These are phyloP conservation scores for Penium margaritaceum DNA, from an alignment of 139 green algal species.

Conservation along the genomic window DNA sequence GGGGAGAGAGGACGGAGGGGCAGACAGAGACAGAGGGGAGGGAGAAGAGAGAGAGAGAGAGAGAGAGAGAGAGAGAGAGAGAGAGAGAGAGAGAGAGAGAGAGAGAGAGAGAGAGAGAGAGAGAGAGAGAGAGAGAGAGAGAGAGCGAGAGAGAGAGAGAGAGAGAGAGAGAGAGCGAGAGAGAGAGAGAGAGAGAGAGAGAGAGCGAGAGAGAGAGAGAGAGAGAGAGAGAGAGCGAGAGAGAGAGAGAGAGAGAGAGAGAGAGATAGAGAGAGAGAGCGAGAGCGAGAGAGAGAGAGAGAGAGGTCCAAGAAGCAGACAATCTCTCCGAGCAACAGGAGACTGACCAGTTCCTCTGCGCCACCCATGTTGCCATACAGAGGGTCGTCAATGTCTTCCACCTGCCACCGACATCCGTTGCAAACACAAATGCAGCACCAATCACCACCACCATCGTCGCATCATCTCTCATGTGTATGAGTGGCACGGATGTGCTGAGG, in stretches of 20 bases:
- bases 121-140: neutral
- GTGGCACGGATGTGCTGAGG: too few species aligned
- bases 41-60: neutral
- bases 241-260: neutral
- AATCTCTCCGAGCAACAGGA: too few species aligned
- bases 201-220: too few species aligned
- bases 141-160: neutral
- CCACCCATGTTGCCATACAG: slow-evolving; percentile 72
- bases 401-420: too few species aligned
- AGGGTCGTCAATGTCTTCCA: slow-evolving; percentile 68
- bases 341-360: slow-evolving; percentile 55
- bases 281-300: neutral
- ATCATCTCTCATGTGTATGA: too few species aligned
- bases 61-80: neutral
- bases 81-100: neutral
- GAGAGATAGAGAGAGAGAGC: neutral
- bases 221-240: neutral
- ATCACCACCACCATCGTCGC: too few species aligned
- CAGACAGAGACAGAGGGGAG: neutral
- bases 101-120: neutral
- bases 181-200: neutral
- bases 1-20: neutral
- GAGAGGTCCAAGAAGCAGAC: too few species aligned
- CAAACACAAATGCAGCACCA: too few species aligned
- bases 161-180: neutral